Conservation (phyloP, 495 filamentous ascomycete species). For the Penicillium fimorum region DNA sequence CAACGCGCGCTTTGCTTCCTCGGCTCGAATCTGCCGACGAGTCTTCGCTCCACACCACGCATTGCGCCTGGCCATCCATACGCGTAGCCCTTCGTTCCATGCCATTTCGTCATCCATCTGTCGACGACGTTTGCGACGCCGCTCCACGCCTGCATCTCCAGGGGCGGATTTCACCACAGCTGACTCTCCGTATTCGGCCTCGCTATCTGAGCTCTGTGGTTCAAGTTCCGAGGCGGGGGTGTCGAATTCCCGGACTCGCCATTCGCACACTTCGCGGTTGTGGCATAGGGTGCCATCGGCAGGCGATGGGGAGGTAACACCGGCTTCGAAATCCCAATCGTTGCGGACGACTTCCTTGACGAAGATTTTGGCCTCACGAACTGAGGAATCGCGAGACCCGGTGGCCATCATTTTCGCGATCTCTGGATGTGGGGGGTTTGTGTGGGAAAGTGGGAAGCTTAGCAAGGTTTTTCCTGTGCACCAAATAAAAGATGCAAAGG, state of each 20-base stretch:
- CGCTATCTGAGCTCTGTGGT: constrained; percentile 32
- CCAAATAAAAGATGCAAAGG: not conserved
- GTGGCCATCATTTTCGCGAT: constrained; percentile 21
- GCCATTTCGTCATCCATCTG: constrained; percentile 68
- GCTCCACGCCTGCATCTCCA: constrained; percentile 36
- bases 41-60: constrained; percentile 79
- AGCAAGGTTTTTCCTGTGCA: constrained; percentile 9
- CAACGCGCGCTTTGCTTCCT: constrained; percentile 18
- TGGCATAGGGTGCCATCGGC: constrained; percentile 22
- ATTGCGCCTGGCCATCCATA: constrained; percentile 72
- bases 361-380: constrained; percentile 44
- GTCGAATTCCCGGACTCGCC: constrained; percentile 45
- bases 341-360: constrained; percentile 43
- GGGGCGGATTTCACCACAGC: constrained; percentile 5
- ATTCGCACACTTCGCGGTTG: constrained; percentile 36
- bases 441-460: constrained; percentile 10
- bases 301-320: constrained; percentile 26
- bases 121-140: constrained; percentile 58
- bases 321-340: constrained; percentile 41
- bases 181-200: constrained; percentile 12
- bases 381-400: constrained; percentile 42
- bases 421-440: constrained; percentile 6
- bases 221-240: constrained; percentile 46
- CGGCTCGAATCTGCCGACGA: constrained; percentile 28
- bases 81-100: constrained; percentile 79